phyloP scores from a whole-genome alignment of 2,329 filamentous ascomycete species.

The Beauveria varroae region DNA sequence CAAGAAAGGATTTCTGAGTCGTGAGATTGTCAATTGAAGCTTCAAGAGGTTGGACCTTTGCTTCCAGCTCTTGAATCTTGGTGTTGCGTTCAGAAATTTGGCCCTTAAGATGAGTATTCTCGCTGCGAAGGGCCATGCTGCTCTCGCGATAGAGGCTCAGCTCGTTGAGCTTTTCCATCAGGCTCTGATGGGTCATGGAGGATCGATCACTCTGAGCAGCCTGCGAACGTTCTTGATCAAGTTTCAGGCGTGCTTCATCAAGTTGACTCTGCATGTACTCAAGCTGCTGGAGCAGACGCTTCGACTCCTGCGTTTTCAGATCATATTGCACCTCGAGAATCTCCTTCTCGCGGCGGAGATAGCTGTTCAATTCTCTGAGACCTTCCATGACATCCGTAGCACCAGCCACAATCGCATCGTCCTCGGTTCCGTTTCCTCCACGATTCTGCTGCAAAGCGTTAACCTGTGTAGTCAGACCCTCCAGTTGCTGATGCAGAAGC shows the following conservation, averaged over 20 bases:
- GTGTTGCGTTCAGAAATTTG: constrained; percentile 67
- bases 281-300: constrained; percentile 82
- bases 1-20: constrained; percentile 69
- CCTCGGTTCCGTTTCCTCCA: constrained; percentile 39
- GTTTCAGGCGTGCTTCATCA: constrained; percentile 79
- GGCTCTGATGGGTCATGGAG: constrained; percentile 74
- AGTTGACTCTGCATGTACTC: constrained; percentile 82
- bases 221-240: constrained; percentile 79
- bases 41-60: constrained; percentile 74
- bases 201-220: constrained; percentile 66
- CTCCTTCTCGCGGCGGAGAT: constrained; percentile 90
- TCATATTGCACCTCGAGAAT: constrained; percentile 97
- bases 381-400: constrained; percentile 60
- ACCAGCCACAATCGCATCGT: constrained; percentile 46
- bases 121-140: constrained; percentile 81
- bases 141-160: constrained; percentile 95
- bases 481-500: constrained; percentile 81
- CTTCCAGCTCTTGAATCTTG: constrained; percentile 66
- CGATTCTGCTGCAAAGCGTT: constrained; percentile 71
- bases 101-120: constrained; percentile 70
- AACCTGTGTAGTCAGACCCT: constrained; percentile 75
- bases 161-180: constrained; percentile 92
- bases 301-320: constrained; percentile 77
- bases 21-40: constrained; percentile 74
- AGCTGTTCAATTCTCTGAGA: constrained; percentile 84